These are phyloP conservation scores for Zoysia matrella DNA, from an alignment of 202 grass and related monocot genomes.

Conservation along the genomic window DNA sequence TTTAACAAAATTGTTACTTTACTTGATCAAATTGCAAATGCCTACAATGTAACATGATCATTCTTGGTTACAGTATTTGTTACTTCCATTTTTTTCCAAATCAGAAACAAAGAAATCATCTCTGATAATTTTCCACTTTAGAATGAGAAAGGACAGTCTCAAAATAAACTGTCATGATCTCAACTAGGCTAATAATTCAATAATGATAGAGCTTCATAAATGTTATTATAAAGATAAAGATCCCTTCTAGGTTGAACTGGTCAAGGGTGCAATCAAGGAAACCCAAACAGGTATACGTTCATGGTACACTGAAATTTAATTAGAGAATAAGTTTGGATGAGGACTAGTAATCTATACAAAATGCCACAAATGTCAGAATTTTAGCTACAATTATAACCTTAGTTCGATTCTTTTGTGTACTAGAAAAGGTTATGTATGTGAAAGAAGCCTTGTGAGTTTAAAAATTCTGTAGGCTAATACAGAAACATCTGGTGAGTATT, in stretches of 20 bases:
- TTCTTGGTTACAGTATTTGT: neutral
- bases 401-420: neutral
- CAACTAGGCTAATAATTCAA: conserved; percentile 16
- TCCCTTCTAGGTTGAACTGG: neutral
- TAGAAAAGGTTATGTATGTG: neutral
- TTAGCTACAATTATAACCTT: neutral
- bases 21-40: no score
- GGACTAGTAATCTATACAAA: neutral
- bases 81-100: conserved; percentile 15
- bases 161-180: neutral
- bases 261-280: conserved; percentile 24
- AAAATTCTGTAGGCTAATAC: neutral
- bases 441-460: neutral
- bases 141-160: neutral
- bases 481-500: conserved; percentile 35
- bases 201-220: neutral
- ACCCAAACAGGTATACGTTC: conserved; percentile 13
- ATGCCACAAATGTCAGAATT: neutral
- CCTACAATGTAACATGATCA: no score
- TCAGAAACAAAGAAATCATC: conserved; percentile 24
- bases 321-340: neutral
- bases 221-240: neutral
- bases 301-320: neutral
- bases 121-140: neutral
- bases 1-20: no score